A percentile compares a stretch with the other conserved stretches of the same genome.
These are phyloP conservation scores for Daldinia caldariorum DNA, from an alignment of 495 filamentous ascomycete species.

Conservation along the genomic window DNA sequence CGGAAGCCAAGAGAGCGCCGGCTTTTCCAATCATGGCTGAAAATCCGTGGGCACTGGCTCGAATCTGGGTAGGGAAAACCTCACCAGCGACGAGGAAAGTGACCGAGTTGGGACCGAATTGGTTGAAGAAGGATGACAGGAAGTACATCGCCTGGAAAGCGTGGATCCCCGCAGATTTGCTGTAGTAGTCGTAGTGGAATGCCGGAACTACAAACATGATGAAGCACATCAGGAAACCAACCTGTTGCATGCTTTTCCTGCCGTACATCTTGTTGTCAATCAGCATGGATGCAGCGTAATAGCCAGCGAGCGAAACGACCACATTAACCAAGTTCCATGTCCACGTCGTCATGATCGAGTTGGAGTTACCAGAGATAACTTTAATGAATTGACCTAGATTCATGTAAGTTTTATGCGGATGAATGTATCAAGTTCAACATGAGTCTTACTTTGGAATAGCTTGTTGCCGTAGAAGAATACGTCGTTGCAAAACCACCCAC, in stretches of 20 bases:
- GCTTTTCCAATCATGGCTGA: slow-evolving; percentile 84
- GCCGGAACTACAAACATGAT: slow-evolving; percentile 86
- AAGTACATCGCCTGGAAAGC: slow-evolving; percentile 95
- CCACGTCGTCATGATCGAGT: slow-evolving; percentile 82
- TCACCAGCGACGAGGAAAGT: slow-evolving; percentile 93
- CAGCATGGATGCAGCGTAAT: slow-evolving; percentile 80
- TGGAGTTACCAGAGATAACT: slow-evolving; percentile 67
- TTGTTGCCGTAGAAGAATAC: slow-evolving; percentile 99
- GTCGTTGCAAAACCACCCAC: slow-evolving; percentile 90
- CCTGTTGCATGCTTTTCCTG: slow-evolving; percentile 89
- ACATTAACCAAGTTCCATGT: slow-evolving; percentile 91
- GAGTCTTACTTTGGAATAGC: slow-evolving; percentile 76
- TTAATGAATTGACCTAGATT: slow-evolving; percentile 72
- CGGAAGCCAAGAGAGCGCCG: slow-evolving; percentile 82
- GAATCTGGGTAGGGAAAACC: slow-evolving; percentile 88
- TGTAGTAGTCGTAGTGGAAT: slow-evolving; percentile 86
- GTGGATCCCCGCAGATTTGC: slow-evolving; percentile 67
- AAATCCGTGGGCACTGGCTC: slow-evolving; percentile 90
- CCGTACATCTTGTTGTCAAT: slow-evolving; percentile 94
- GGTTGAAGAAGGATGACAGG: slow-evolving; percentile 93
- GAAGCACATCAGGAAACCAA: slow-evolving; percentile 88
- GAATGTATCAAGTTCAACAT: not conserved
- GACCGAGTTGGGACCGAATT: slow-evolving; percentile 91
- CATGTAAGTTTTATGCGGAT: slow-evolving; percentile 20
- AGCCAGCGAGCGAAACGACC: slow-evolving; percentile 80